Base-by-base conservation (phyloP, 371 early-diverging fungal species). In the Actinomortierella ambigua region DNA sequence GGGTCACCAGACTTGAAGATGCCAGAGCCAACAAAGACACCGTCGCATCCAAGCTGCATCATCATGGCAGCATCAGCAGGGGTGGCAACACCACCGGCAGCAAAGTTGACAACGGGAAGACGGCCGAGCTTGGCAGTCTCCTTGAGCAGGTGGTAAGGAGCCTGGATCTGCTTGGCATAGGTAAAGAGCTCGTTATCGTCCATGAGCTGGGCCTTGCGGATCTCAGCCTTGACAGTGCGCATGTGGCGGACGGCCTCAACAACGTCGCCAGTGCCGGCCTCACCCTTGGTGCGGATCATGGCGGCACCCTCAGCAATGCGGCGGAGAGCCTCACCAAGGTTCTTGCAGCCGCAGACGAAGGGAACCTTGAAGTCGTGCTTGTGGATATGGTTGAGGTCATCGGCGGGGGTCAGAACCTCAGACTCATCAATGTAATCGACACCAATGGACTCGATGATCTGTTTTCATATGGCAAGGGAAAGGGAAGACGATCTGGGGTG, bases 251-350 rank as follows among this genome's bases (percentile, higher is more conserved):
- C 98, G 57, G 98, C 98, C 79, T 98, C 92, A 42, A 96, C 91
- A 57, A 98, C 95, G 68, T 98, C 90, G 58, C 97, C 97, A 29
- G 97, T 97, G 61, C 98, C 97, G 53, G 97, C 97, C 80, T 97
- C 98, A 77, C 98, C 98, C 90, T 97, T 98, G 64, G 98, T 98
- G 69, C 97, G 92, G 85, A 95, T 94, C 92, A 98, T 94, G 65
- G 96, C 93, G 59, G 98, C 98, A 76, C 98, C 98, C 82, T 98
- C 98, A 71, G 88, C 85, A 79, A 98, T 94, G 63, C 98, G 91
- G 58, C 97, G 90, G 61, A 98, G 87, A 50, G 98, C 98, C 81
- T 98, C 98, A 75, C 98, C 97, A 34, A 98, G 82, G 88, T 95
- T 94, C 83, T 93, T 92, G 80, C 91, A 90, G 46, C 97, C 97